Base-by-base conservation (phyloP, 2,329 filamentous ascomycete species). In the Rhynchosporium graminicola region DNA sequence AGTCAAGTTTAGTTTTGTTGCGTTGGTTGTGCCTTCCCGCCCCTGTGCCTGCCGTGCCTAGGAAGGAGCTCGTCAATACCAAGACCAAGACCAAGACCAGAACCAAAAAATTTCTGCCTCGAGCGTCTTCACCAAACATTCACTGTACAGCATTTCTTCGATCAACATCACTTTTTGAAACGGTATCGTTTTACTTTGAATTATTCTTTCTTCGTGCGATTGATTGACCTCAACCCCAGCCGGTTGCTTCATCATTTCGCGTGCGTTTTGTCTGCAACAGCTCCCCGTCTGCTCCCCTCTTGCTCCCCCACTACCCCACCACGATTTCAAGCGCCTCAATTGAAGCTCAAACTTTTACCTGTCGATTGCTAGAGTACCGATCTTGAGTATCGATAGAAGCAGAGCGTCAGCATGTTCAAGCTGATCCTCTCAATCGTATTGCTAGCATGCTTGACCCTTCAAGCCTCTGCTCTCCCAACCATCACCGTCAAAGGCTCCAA, bases 401-500 rank as follows among this genome's bases (percentile, higher is more conserved):
- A 45, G 38, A 40, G 10, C 50, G 12, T 55, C 64, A 57, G 3
- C n/a, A 70, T 70, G 68, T 59, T 68, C 47, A 47, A 56, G 15
- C 51, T 40, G 13, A 43, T 69, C 10, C 15, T 65, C 42, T 46
- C 51, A 50, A 58, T 48, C 26, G 59, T 54, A 50, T 62, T 66
- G 50, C 45, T 67, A 52, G 63, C 59, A 38, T 59, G 59, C 57
- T 52, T 61, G 38, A 61, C 62, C 42, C 42, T 63, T 10, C 60
- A 57, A 13, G 59, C 52, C 20, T 15, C 43, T 36, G 64, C 65
- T 43, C 42, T 73, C 31, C 61, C 68, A 9, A 64, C 65, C 4
- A 71, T 73, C 60, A 66, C 70, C 0, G 65, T 70, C 48, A 72
- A 71, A 48, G 71, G 70, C 12, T 62, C 68, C 2, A 72, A 71